Conservation (phyloP, 2,329 filamentous ascomycete genomes). For the Leptosphaerulina australis region DNA sequence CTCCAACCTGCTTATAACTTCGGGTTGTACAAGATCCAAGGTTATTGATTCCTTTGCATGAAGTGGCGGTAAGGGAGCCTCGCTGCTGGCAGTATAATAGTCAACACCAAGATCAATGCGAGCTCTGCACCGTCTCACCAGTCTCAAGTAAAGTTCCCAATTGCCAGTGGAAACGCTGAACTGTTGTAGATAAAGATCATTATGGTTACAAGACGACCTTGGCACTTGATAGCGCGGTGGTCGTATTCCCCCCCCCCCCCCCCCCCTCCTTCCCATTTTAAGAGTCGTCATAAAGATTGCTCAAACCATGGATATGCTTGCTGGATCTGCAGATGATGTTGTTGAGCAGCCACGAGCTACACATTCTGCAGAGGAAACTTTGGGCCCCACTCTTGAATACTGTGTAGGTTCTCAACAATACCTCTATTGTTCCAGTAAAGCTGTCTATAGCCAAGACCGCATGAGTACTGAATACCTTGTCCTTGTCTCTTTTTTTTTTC, state of each 20-base stretch:
- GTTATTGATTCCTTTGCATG: conserved; percentile 1
- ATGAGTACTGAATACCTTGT: not conserved
- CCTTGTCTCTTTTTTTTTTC: no score
- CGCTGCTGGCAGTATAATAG: not conserved
- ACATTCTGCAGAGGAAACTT: not conserved
- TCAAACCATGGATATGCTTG: conserved; percentile 1
- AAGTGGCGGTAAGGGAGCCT: not conserved
- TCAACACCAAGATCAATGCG: not conserved
- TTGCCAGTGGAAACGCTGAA: not conserved
- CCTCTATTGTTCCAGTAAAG: not conserved
- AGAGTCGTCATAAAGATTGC: not conserved
- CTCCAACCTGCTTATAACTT: conserved; percentile 1
- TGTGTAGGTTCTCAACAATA: not conserved
- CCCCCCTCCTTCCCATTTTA: no score
- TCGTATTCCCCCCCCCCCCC: not conserved
- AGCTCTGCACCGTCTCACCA: not conserved
- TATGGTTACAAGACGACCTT: not conserved
- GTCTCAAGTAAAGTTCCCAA: not conserved
- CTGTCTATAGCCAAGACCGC: not conserved
- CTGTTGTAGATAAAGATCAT: not conserved
- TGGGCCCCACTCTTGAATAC: not conserved
- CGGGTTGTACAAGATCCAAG: conserved; percentile 4
- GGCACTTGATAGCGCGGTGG: no score
- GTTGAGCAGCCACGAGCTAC: not conserved
- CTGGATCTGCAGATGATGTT: not conserved